Conservation (phyloP, 2,329 filamentous ascomycete species). For the Elsinoe arachidis region DNA sequence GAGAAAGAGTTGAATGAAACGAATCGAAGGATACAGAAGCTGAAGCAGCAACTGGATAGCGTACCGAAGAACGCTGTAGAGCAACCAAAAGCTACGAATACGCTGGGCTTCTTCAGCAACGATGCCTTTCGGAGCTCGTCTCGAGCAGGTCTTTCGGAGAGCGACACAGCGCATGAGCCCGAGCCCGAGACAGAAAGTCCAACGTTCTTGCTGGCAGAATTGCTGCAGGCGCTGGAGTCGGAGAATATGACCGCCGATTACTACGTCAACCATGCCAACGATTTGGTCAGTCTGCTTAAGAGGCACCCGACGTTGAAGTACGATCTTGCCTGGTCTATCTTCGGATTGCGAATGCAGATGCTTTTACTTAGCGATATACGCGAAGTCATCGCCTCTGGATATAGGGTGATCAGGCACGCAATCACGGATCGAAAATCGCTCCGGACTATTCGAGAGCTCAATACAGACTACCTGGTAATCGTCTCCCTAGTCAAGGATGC, state of each 20-base stretch:
- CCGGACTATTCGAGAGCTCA: slow-evolving; percentile 74
- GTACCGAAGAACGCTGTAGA: slow-evolving; percentile 52
- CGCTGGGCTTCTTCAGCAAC: slow-evolving; percentile 42
- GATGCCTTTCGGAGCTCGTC: slow-evolving; percentile 26
- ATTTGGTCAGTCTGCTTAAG: slow-evolving; percentile 92
- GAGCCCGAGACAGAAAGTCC: slow-evolving; percentile 75
- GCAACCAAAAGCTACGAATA: slow-evolving; percentile 25
- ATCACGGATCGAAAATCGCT: slow-evolving; percentile 87
- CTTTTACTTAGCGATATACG: slow-evolving; percentile 94
- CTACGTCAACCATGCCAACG: slow-evolving; percentile 88
- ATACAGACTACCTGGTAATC: slow-evolving; percentile 88
- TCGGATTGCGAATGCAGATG: slow-evolving; percentile 85
- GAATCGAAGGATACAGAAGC: slow-evolving; percentile 59
- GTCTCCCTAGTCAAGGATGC: slow-evolving; percentile 89
- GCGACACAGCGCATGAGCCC: slow-evolving; percentile 23
- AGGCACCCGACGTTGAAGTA: slow-evolving; percentile 89
- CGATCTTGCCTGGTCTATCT: slow-evolving; percentile 91
- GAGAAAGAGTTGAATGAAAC: slow-evolving; percentile 84
- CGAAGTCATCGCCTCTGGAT: slow-evolving; percentile 91
- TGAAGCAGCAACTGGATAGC: slow-evolving; percentile 51
- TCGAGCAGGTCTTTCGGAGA: slow-evolving; percentile 8
- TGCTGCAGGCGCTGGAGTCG: slow-evolving; percentile 79
- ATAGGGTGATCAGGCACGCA: slow-evolving; percentile 85
- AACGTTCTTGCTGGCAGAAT: slow-evolving; percentile 81
- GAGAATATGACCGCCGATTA: slow-evolving; percentile 87